phyloP scores from a whole-genome alignment of 805 yeast genomes.

The Saturnispora hagleri region DNA sequence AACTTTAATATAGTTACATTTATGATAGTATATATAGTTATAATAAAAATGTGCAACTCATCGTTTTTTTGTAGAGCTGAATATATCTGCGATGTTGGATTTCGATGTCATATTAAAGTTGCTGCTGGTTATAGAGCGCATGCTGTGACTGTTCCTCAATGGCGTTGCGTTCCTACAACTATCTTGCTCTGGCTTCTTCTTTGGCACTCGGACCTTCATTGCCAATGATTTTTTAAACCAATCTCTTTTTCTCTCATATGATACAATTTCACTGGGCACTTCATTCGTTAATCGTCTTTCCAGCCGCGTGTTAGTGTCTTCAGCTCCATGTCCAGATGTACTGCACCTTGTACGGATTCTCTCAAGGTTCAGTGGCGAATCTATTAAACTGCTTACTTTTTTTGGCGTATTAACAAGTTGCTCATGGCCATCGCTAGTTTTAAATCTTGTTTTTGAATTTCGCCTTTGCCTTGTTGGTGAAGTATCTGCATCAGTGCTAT shows the following conservation, averaged over 20 bases:
- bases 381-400: background rate
- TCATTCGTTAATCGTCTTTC: background rate
- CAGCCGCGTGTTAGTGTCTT: no score
- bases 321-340: no score
- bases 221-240: background rate
- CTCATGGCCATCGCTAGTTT: background rate
- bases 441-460: background rate
- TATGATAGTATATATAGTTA: no score
- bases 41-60: background rate
- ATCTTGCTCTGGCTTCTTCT: background rate
- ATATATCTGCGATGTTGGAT: background rate
- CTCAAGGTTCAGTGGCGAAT: background rate
- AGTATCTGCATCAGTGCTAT: background rate
- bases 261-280: background rate
- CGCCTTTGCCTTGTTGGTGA: slow-evolving; percentile 8
- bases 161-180: background rate
- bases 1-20: background rate
- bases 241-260: background rate
- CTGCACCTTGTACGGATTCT: background rate
- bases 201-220: background rate
- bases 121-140: background rate
- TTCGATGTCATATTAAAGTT: background rate
- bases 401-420: background rate
- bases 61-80: background rate
- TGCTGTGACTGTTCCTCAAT: background rate